A percentile compares a stretch with the other conserved stretches of the same genome.
Conservation (phyloP, 2,329 filamentous ascomycete genomes). For the Colletotrichum falcatum region DNA sequence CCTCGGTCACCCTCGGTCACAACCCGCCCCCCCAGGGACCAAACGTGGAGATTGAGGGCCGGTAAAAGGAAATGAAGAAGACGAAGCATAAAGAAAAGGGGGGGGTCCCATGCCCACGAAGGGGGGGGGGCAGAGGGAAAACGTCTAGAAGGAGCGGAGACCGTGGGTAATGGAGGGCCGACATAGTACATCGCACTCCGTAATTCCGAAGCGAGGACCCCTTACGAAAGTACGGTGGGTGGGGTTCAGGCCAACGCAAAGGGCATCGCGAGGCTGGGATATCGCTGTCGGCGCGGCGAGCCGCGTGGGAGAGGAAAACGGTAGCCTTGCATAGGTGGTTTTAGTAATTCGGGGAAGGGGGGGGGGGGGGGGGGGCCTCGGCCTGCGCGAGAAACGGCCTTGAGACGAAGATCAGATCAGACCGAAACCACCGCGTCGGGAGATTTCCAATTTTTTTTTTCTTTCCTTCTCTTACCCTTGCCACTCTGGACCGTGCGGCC, state of each 20-base stretch:
- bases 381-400: conserved; percentile 27
- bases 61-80: not conserved
- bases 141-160: conserved; percentile 33
- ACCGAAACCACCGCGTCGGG: conserved; percentile 27
- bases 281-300: conserved; percentile 13
- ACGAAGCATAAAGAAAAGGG: not conserved
- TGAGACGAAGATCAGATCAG: conserved; percentile 40
- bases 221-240: too few relatives aligned
- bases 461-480: too few relatives aligned
- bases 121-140: not conserved
- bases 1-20: not conserved
- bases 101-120: not conserved
- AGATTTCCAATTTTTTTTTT: not conserved
- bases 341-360: too few relatives aligned
- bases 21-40: not conserved
- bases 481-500: conserved; percentile 10
- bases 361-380: not conserved
- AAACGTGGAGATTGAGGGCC: not conserved
- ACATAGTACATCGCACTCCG: not conserved
- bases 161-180: not conserved
- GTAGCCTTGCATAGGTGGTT: not conserved
- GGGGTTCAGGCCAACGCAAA: not conserved
- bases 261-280: conserved; percentile 17
- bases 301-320: not conserved
- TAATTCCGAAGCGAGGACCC: not conserved